Evolutionary conservation across 305 asterid genomes (phyloP).

Genomic region (Fraxinus platypoda): DNA sequence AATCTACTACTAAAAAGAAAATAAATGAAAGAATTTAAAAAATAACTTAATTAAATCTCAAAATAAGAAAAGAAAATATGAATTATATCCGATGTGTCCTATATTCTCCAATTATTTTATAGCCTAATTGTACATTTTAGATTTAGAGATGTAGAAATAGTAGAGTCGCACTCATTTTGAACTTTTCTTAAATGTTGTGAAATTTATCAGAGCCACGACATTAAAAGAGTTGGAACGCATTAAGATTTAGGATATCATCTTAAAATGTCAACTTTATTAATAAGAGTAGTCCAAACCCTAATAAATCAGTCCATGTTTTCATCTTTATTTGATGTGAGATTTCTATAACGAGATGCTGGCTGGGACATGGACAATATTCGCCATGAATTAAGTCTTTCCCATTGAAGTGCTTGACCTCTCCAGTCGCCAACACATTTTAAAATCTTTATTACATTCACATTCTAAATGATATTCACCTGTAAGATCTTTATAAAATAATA

Average conservation of each 20-base stretch:
- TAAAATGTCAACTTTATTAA: no score
- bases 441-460: neutral
- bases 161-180: neutral
- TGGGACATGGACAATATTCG: conserved; percentile 1
- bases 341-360: neutral
- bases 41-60: no score
- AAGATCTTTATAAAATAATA: neutral
- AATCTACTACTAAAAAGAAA: no score
- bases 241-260: no score
- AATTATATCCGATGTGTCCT: neutral
- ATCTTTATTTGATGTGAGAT: neutral
- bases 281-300: no score
- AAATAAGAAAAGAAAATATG: neutral
- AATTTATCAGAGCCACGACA: neutral
- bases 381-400: conserved; percentile 7
- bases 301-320: no score
- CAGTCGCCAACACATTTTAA: conserved; percentile 8
- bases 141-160: neutral
- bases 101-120: neutral
- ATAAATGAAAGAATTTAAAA: no score
- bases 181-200: neutral
- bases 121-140: no score
- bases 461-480: neutral
- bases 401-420: conserved; percentile 8
- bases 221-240: neutral